Evolutionary conservation across 257 asterid species (phyloP), one percentile per base, ranked within the genome.

Genomic region (Rubia yunnanensis): DNA sequence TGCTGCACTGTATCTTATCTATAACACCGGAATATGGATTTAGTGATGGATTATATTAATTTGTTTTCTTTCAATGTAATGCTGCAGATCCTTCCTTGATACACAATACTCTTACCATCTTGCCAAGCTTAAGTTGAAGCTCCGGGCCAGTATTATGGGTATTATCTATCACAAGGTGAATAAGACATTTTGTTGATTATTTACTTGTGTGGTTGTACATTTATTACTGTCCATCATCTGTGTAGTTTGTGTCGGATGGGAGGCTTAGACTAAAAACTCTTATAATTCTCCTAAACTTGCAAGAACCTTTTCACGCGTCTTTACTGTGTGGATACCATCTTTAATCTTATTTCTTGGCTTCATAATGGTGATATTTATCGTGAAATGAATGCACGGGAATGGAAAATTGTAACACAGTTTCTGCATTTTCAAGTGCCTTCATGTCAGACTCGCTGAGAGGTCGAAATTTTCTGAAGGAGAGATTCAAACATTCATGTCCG

Each of bases 401-500:
- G 35, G 48, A 26, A 65, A 31, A 63, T 41, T 10, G 62, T 58
- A 59, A 64, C 0, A 8, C 31, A 28, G 27, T 27, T 68, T 44
- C 54, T 68, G 41, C 34, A 65, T 69, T 79, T 72, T 73, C 52
- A 86, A 92, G 96, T 92, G 97, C 74, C 92, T 89, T 60, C 68
- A 73, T 56, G 78, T 83, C 65, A 89, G 80, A 83, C 79, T 92
- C 71, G 95, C 97, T 18, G 97, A 92, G 76, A 86, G 88, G 81
- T 92, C 97, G 30, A 83, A 84, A 76, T 92, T 92, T 82, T 89
- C 99, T 15, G 95, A 89, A 78, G 99, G 99, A 67, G 97, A 92
- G 82, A 88, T 92, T 72, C 99, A 92, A 72, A 92, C 99, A 52
- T 92, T 92, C 87, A 92, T 92, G 97, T 92, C 97, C 3, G 94